Evolutionary conservation across 169 alveolate species (phyloP).

Genomic region (Plasmodium ovale): DNA sequence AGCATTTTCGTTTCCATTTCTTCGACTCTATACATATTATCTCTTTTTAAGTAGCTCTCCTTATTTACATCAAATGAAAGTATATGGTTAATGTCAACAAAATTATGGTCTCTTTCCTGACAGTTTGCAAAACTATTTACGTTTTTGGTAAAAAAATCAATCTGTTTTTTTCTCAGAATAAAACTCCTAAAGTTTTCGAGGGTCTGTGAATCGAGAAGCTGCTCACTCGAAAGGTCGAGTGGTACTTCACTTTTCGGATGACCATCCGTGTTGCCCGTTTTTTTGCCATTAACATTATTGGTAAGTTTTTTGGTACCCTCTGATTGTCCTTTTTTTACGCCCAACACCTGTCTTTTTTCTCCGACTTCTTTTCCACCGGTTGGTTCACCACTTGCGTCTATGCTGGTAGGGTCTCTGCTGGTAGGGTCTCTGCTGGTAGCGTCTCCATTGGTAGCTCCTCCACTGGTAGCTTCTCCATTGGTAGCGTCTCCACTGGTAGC

Average conservation of each 20-base stretch:
- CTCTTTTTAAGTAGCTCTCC: constrained; percentile 2
- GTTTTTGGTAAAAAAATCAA: constrained; percentile 23
- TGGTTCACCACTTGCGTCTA: no score
- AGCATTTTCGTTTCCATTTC: no score
- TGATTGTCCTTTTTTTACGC: no score
- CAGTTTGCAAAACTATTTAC: background rate
- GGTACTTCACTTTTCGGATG: background rate
- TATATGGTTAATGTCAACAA: constrained; percentile 20
- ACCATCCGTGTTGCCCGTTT: background rate
- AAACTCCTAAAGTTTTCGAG: constrained; percentile 19
- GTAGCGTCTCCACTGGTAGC: no score
- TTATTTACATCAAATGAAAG: constrained; percentile 23
- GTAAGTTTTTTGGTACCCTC: no score
- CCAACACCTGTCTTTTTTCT: no score
- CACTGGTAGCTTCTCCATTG: no score
- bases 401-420: no score
- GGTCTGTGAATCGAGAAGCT: background rate
- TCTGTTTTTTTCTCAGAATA: constrained; percentile 30
- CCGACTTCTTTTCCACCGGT: no score
- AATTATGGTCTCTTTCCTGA: background rate
- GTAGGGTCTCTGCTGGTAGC: background rate
- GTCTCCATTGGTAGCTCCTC: no score
- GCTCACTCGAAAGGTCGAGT: no score
- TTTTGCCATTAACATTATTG: background rate
- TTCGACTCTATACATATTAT: no score